phyloP scores from a whole-genome alignment of 257 asterid species.

The Anisodus tanguticus region DNA sequence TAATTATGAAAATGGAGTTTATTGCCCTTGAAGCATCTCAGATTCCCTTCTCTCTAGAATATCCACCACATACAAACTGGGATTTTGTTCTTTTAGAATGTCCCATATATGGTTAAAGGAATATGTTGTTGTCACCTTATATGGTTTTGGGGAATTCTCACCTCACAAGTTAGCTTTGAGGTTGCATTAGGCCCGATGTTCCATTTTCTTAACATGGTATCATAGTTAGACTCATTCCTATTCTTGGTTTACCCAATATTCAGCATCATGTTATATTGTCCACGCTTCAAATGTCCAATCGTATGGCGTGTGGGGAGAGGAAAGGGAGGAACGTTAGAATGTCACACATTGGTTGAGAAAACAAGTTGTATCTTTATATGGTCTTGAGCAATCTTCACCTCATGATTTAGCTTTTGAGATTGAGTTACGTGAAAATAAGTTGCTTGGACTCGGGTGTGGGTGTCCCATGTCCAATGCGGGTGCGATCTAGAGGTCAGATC shows the following conservation, averaged over 20 bases:
- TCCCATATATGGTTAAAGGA: not conserved
- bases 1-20: not conserved
- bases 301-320: not conserved
- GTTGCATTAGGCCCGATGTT: not conserved
- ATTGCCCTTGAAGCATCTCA: not conserved
- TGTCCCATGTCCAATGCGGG: too few relatives aligned
- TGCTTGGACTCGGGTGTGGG: too few relatives aligned
- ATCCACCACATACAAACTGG: constrained; percentile 24
- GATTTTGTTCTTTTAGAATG: not conserved
- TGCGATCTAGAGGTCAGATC: too few relatives aligned
- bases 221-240: not conserved
- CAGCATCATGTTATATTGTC: not conserved
- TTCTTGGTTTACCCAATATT: not conserved
- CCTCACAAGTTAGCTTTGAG: not conserved
- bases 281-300: not conserved
- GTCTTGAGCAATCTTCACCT: not conserved
- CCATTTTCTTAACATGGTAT: not conserved
- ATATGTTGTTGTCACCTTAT: not conserved
- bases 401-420: constrained; percentile 3
- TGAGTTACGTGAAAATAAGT: not conserved
- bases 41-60: not conserved
- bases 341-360: not conserved
- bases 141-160: not conserved
- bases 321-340: not conserved
- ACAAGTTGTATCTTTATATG: not conserved